Percentiles rank a stretch among this genome's conserved stretches.
Evolutionary conservation across 176 grass and related monocot species (phyloP).

Genomic region (Hordeum marinum): DNA sequence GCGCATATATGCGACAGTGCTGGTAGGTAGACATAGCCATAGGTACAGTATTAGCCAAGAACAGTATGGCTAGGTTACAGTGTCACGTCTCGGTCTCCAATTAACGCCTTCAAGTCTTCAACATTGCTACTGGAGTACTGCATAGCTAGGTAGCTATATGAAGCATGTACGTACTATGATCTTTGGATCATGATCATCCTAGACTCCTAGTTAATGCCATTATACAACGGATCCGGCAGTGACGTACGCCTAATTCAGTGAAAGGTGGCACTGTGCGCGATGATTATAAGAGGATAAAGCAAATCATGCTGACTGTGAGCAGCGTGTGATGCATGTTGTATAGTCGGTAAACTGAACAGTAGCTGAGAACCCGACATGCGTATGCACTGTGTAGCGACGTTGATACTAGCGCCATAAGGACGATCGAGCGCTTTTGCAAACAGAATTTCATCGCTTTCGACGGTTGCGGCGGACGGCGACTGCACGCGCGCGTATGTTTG

Average conservation of each 20-base stretch:
- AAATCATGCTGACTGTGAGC: not conserved
- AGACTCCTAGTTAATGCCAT: not conserved
- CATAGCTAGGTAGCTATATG: not conserved
- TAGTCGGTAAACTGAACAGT: not conserved
- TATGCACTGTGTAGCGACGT: not conserved
- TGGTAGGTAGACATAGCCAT: not conserved
- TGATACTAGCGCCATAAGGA: not conserved
- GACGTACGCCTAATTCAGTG: not conserved
- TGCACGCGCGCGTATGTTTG: not conserved
- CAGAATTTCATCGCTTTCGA: not conserved
- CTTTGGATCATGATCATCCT: not conserved
- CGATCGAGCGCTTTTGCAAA: not conserved
- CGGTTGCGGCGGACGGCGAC: not conserved
- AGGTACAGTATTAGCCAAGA: not conserved
- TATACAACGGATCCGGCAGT: not conserved
- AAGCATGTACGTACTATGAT: not conserved
- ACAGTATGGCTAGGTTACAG: not conserved
- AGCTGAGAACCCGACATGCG: not conserved
- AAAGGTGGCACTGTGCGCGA: not conserved
- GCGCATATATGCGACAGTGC: not conserved
- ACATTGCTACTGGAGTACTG: no score
- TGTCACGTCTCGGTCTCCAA: no score
- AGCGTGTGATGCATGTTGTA: not conserved
- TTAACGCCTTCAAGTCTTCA: no score
- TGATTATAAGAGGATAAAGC: not conserved